A percentile compares a stretch with the other conserved stretches of the same genome.
phyloP scores from a whole-genome alignment of 768 basidiomycete species.

The Naganishia antarctica region DNA sequence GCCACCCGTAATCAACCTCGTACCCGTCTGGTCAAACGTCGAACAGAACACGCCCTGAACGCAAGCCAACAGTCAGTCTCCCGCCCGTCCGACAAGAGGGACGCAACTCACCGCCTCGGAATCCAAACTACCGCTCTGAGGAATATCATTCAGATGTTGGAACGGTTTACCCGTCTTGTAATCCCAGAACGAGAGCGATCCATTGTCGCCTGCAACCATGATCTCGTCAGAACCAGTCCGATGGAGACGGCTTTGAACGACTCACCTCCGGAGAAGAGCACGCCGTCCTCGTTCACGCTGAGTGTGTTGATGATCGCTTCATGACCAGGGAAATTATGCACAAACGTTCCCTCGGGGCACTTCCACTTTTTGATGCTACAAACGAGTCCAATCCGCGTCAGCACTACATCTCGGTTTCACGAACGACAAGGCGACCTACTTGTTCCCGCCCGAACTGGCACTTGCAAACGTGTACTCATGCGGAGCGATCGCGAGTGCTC shows the following conservation, averaged over 20 bases:
- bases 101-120: conserved; percentile 64
- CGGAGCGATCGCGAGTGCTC: conserved; percentile 88
- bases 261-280: conserved; percentile 92
- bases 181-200: conserved; percentile 87
- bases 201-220: conserved; percentile 73
- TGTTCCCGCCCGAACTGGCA: conserved; percentile 96
- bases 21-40: conserved; percentile 92
- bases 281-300: conserved; percentile 88
- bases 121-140: conserved; percentile 95
- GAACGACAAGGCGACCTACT: conserved; percentile 48
- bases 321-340: conserved; percentile 93
- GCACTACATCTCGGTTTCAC: background rate
- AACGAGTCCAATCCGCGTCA: background rate
- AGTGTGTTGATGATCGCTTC: conserved; percentile 97
- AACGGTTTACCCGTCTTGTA: conserved; percentile 90
- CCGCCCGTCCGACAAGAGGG: too few species aligned
- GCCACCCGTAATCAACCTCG: conserved; percentile 79
- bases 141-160: conserved; percentile 86
- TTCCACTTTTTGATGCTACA: conserved; percentile 93
- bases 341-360: conserved; percentile 90
- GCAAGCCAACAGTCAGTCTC: conserved; percentile 17
- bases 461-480: conserved; percentile 95
- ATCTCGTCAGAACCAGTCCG: background rate
- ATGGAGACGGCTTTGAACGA: conserved; percentile 17
- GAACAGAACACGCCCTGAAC: conserved; percentile 80